These are phyloP conservation scores for Plasmodium malariae DNA, from an alignment of 169 alveolate genomes.

Conservation along the genomic window DNA sequence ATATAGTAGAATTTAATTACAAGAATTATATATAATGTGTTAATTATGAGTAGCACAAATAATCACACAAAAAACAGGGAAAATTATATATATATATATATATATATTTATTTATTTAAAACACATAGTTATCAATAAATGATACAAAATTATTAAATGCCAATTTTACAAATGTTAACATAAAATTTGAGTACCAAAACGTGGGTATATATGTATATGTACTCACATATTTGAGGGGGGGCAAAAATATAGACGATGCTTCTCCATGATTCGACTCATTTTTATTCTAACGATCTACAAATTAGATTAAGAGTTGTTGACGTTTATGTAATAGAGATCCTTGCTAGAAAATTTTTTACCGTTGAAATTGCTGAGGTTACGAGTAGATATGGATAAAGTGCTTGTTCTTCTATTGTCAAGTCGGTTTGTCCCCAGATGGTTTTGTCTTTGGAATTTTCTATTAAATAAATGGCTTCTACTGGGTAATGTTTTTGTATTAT, in stretches of 20 bases:
- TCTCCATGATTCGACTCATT: neutral
- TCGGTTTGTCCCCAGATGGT: conserved; percentile 16
- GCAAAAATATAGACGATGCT: neutral
- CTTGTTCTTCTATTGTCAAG: neutral
- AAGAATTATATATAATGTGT: too few relatives aligned
- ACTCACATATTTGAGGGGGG: too few relatives aligned
- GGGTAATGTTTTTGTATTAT: conserved; percentile 72
- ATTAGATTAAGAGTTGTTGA: conserved; percentile 21
- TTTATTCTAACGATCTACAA: neutral
- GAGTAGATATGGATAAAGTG: conserved; percentile 10
- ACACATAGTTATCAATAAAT: too few relatives aligned
- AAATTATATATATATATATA: too few relatives aligned
- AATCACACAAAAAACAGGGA: too few relatives aligned
- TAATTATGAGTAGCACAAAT: too few relatives aligned
- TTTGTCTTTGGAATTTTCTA: conserved; percentile 77
- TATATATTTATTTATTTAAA: too few relatives aligned
- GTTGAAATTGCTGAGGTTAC: conserved; percentile 5
- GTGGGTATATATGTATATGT: neutral
- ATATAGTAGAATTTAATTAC: too few relatives aligned
- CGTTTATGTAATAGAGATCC: conserved; percentile 17
- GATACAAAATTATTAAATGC: too few relatives aligned
- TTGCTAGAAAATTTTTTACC: conserved; percentile 15
- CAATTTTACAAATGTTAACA: too few relatives aligned
- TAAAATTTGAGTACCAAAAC: too few relatives aligned
- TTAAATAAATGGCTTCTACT: conserved; percentile 77